Conservation (phyloP, 2,329 filamentous ascomycete species). For the Botrytis tulipae region DNA sequence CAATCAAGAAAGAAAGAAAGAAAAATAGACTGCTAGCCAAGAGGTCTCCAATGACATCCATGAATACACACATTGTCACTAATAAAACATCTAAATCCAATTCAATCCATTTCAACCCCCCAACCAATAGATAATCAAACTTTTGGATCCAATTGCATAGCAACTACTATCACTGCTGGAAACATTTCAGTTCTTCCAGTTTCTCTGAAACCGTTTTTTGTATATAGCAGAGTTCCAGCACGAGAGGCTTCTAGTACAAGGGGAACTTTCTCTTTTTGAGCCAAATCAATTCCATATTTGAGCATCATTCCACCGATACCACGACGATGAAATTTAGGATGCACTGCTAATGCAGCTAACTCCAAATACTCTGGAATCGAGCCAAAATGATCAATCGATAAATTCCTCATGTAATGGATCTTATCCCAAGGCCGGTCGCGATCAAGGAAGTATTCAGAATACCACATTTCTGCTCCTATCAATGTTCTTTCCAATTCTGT, state of each 20-base stretch:
- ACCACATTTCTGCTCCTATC: conserved; percentile 9
- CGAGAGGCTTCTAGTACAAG: conserved; percentile 13
- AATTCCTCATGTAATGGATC: neutral
- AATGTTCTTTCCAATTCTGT: conserved; percentile 16
- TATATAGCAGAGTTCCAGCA: conserved; percentile 15
- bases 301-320: conserved; percentile 16
- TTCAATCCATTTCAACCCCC: neutral
- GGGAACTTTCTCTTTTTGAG: conserved; percentile 14
- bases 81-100: neutral
- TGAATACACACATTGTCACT: neutral
- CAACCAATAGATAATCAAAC: neutral
- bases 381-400: conserved; percentile 6
- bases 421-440: conserved; percentile 14
- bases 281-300: conserved; percentile 15
- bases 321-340: conserved; percentile 14
- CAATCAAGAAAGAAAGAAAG: neutral
- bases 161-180: neutral
- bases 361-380: conserved; percentile 9
- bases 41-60: neutral
- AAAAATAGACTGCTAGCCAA: neutral
- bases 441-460: conserved; percentile 10
- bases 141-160: conserved; percentile 14
- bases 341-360: conserved; percentile 3
- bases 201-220: conserved; percentile 9
- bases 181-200: conserved; percentile 7